Evolutionary conservation across 306 rosid genomes (phyloP), one percentile per base, ranked within the genome.

Genomic region (Vigna radiata): DNA sequence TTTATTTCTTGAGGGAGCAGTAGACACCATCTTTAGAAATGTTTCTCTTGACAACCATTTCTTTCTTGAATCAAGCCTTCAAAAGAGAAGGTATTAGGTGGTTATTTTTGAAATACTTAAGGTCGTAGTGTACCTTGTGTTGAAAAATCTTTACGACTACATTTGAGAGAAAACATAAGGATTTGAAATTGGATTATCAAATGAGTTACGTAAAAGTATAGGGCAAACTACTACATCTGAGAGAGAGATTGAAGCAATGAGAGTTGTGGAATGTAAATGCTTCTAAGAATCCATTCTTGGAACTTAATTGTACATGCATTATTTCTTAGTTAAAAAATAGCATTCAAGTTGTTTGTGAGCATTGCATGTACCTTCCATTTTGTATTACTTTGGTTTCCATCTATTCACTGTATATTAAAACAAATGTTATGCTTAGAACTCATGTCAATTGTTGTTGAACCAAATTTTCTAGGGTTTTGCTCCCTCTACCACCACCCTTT

Each of bases 191-290:
- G 1, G 16, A 4, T 13, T 12, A 46, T 13, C 1, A 9, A 6
- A 46, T 12, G 50, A 46, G n/a, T 46, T 46, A 12, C 52, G 17
- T 47, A 3, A 13, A 47, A 48, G 50, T 69, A 31, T 10, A 6
- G 9, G n/a, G 21, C 13, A 52, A 14, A 47, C 36, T 52, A 16
- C 5, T 10, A 44, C 87, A 76, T 77, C 76, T 88, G 46, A 87
- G 56, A 84, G 76, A 86, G 76, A 86, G 84, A 68, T 78, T 91
- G 87, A 87, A 65, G 82, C 87, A 78, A 19, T 79, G 89, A 62
- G 89, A 85, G 49, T 18, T 62, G 16, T 88, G 82, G 76, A 91
- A 39, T 44, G 52, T 15, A 17, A 48, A 31, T 31, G 36, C 66
- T 65, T 75, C 11, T 41, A 12, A 53, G 61, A 29, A 72, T 52